Evolutionary conservation across 345 rosid species (phyloP), one percentile per base, ranked within the genome.

Genomic region (Gossypium mustelinum): DNA sequence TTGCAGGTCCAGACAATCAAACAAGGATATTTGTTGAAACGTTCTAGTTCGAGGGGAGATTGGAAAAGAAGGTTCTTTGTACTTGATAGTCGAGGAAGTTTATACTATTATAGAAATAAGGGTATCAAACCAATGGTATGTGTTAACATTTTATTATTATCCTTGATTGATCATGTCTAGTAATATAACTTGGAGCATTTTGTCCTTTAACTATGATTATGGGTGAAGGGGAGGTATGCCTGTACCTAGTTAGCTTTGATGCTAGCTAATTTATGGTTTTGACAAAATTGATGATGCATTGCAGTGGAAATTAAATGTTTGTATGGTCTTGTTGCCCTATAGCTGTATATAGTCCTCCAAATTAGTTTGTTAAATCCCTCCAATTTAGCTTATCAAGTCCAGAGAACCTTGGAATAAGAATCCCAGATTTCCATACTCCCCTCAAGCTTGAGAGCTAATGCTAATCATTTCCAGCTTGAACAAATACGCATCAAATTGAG

Each of bases 1-100:
- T n/a, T 69, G 25, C 78, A 88, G 90, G 84, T 86, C 77, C 85
- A 81, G 76, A 89, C 83, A 39, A 85, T 88, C 75, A 91, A 89
- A 75, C 93, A 88, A 68, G 98, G 98, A 51, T 93, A 93, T 86
- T 88, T 93, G 62, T 77, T 89, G 71, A 91, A 89, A 77, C 86
- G 92, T 67, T 86, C 98, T 75, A 81, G 85, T 78, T 80, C 79
- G 73, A 91, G 90, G 78, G 86, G 87, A 66, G 94, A 89, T 62
- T 93, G 97, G 97, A 91, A 93, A 78, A 89, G 97, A 80, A 88
- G 93, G 75, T 91, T 91, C 82, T 93, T 93, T 84, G 92, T 93
- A 27, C 93, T 91, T 18, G 91, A 93, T 81, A 88, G 87, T 76
- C 94, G 81, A 72, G 98, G 98, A 75, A 85, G 86, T 57, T 81